Base-by-base conservation (phyloP, 2,329 filamentous ascomycete species). In the Cercospora zeina region DNA sequence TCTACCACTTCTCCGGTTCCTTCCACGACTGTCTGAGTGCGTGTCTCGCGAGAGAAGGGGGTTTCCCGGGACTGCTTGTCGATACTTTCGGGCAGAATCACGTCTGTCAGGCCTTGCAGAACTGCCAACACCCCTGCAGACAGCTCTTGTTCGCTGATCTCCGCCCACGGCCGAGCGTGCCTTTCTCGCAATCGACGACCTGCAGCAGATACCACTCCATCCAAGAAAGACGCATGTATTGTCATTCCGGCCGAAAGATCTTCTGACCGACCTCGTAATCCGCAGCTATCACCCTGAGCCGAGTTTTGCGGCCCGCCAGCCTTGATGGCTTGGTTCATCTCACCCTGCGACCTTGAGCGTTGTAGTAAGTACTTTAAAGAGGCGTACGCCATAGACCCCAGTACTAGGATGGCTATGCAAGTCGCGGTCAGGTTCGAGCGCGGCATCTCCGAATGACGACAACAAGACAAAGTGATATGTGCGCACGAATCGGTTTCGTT, bases 121-220 rank as follows among this genome's bases (percentile, higher is more conserved):
- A 33, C n/a, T 30, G 47, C 47, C 27, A 51, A 51, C 47, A 51
- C 47, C 8, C 24, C 47, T 51, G 27, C 47, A n/a, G 47, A 30
- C 13, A 51, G 47, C 24, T 51, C 47, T 30, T 51, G 24, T 13
- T 9, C 4, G n/a, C 30, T 33, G 24, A 33, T 31, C 16, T 51
- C 19, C 6, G 30, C 24, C 47, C 27, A 51, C 27, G 24, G 24
- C 47, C n/a, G 47, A 19, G 24, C 14, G 13, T 33, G 16, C n/a
- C 27, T 31, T 19, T 33, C 47, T 51, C 30, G 47, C 47, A 51
- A 11, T 30, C 47, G 30, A 13, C 47, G 47, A 30, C 47, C 3
- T n/a, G 47, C 30, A 51, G 47, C 47, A 31, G 21, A 16, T n/a
- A 51, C 27, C 24, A 51, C 30, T 19, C 27, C 24, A 5, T 30